Evolutionary conservation across 2,329 filamentous ascomycete genomes (phyloP).

Genomic region (Pseudopyricularia javanii): DNA sequence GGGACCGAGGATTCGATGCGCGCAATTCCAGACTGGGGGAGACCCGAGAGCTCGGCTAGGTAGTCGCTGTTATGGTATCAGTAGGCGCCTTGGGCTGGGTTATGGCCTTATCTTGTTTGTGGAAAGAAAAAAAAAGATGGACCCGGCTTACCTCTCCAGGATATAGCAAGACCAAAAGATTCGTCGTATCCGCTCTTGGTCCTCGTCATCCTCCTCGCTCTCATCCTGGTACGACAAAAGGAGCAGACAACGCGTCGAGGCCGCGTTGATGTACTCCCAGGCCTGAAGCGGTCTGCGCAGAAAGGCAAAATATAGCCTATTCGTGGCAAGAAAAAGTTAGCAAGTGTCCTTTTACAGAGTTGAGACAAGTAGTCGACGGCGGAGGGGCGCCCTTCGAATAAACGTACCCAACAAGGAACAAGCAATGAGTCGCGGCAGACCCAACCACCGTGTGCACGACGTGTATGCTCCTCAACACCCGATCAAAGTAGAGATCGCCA

Average conservation of each 20-base stretch:
- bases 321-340: background rate
- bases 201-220: slow-evolving; percentile 13
- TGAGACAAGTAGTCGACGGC: too few relatives aligned
- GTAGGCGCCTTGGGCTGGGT: background rate
- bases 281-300: slow-evolving; percentile 36
- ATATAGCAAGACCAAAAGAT: slow-evolving; percentile 45
- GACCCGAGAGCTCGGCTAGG: slow-evolving; percentile 35
- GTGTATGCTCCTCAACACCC: slow-evolving; percentile 30
- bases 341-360: background rate
- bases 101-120: background rate
- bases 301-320: slow-evolving; percentile 35
- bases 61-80: slow-evolving; percentile 25
- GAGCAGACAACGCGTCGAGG: slow-evolving; percentile 35
- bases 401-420: slow-evolving; percentile 36
- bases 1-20: slow-evolving; percentile 37
- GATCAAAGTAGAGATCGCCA: slow-evolving; percentile 30
- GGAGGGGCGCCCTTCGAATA: too few relatives aligned
- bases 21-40: slow-evolving; percentile 36
- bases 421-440: slow-evolving; percentile 31
- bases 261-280: slow-evolving; percentile 36
- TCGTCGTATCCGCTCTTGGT: slow-evolving; percentile 32
- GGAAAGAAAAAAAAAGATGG: background rate
- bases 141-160: slow-evolving; percentile 27
- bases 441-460: slow-evolving; percentile 32
- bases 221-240: slow-evolving; percentile 29